Evolutionary conservation across 768 basidiomycete genomes (phyloP).

Genomic region (Tubosaeta sp.): DNA sequence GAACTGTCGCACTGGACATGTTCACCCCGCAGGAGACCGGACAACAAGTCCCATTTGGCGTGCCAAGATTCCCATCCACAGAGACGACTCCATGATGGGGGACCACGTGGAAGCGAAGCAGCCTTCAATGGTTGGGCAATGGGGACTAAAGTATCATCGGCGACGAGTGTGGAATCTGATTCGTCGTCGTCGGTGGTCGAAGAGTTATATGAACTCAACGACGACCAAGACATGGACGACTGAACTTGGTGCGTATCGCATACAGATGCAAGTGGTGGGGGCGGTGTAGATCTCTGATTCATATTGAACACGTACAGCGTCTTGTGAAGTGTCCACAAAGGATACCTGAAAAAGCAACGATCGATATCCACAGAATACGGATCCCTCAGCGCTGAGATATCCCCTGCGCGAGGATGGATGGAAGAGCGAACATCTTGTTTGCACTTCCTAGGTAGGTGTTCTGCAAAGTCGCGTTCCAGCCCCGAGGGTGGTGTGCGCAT

Average conservation of each 20-base stretch:
- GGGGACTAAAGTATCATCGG: slow-evolving; percentile 33
- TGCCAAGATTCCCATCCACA: slow-evolving; percentile 49
- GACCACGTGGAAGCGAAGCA: slow-evolving; percentile 8
- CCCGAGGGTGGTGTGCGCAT: slow-evolving; percentile 25
- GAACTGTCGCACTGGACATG: slow-evolving; percentile 11
- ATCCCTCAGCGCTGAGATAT: slow-evolving; percentile 55
- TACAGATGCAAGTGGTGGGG: slow-evolving; percentile 7
- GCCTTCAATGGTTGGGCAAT: slow-evolving; percentile 5
- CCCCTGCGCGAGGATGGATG: slow-evolving; percentile 59
- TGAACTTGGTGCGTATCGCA: slow-evolving; percentile 6
- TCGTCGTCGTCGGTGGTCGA: slow-evolving; percentile 32
- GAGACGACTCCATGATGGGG: slow-evolving; percentile 9
- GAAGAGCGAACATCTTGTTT: slow-evolving; percentile 22
- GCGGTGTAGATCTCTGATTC: slow-evolving; percentile 28
- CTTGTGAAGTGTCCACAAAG: slow-evolving; percentile 65
- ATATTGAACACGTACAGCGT: slow-evolving; percentile 61
- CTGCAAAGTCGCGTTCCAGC: slow-evolving; percentile 26
- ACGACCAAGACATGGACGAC: slow-evolving; percentile 18
- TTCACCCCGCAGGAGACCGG: slow-evolving; percentile 38
- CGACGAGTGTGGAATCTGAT: slow-evolving; percentile 57
- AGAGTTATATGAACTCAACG: slow-evolving; percentile 17
- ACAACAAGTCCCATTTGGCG: slow-evolving; percentile 49
- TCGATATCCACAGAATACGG: slow-evolving; percentile 55
- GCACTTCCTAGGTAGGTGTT: slow-evolving; percentile 2
- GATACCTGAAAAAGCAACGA: slow-evolving; percentile 51